Percentiles rank a stretch among this genome's conserved stretches.
Conservation (phyloP, 495 filamentous ascomycete species). For the Coniosporium apollinis region DNA sequence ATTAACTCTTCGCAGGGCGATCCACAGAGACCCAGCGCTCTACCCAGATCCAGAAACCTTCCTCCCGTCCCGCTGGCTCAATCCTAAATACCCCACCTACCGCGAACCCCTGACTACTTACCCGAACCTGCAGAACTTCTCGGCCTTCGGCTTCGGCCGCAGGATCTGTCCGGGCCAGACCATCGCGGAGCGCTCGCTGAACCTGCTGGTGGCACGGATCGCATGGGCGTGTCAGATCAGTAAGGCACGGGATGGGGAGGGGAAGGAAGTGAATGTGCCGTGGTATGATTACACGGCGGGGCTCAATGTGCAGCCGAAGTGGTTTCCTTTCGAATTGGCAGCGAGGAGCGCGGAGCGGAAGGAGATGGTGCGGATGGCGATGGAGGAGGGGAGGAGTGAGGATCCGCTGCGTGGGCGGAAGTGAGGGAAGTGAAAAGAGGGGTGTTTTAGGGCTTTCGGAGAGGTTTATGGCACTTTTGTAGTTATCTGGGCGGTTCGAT, state of each 20-base stretch:
- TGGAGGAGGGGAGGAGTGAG: not conserved
- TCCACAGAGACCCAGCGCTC: constrained; percentile 18
- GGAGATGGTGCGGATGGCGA: not conserved
- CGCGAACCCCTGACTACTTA: constrained; percentile 15
- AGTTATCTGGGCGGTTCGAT: no score
- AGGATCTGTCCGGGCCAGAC: constrained; percentile 26
- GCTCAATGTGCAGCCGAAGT: constrained; percentile 33
- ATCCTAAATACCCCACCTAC: constrained; percentile 17
- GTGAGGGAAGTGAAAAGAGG: no score
- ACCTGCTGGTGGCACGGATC: constrained; percentile 34
- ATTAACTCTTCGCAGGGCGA: constrained; percentile 7
- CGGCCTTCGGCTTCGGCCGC: constrained; percentile 19
- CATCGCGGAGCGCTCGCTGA: constrained; percentile 35
- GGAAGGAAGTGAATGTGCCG: constrained; percentile 28
- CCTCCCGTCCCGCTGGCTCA: constrained; percentile 23
- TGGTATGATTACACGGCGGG: constrained; percentile 34
- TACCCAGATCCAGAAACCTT: constrained; percentile 25
- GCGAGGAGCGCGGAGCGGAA: constrained; percentile 22
- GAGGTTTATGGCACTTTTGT: no score
- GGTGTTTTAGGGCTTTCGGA: no score
- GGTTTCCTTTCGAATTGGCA: constrained; percentile 30
- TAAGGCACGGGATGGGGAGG: constrained; percentile 25
- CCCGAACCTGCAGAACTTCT: constrained; percentile 16
- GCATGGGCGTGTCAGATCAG: constrained; percentile 36
- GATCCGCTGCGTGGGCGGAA: no score